phyloP scores from a whole-genome alignment of 176 grass and related monocot genomes.

The Carex kokanica region DNA sequence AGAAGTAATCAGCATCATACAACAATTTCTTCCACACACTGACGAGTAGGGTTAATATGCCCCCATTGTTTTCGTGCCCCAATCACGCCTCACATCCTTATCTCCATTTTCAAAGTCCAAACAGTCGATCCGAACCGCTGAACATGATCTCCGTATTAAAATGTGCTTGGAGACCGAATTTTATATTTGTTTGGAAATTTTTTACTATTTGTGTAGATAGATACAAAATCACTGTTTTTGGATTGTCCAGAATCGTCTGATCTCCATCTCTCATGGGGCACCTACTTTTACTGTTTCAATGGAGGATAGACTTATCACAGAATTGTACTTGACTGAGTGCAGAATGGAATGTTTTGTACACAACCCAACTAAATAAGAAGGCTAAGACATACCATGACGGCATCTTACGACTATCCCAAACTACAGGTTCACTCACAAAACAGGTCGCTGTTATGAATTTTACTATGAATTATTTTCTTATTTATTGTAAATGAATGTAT shows the following conservation, averaged over 20 bases:
- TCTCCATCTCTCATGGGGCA: background rate
- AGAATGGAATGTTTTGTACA: slow-evolving; percentile 81
- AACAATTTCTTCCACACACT: background rate
- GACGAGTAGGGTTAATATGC: no score
- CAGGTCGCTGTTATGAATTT: slow-evolving; percentile 21
- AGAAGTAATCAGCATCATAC: background rate
- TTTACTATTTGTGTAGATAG: no score
- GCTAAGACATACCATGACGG: slow-evolving; percentile 83
- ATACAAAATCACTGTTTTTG: no score
- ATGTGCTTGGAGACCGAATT: no score
- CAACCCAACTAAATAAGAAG: slow-evolving; percentile 64
- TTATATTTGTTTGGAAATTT: no score
- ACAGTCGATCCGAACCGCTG: no score
- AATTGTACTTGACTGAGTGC: slow-evolving; percentile 16
- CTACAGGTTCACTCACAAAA: slow-evolving; percentile 25
- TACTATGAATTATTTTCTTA: slow-evolving; percentile 1
- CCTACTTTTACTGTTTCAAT: background rate
- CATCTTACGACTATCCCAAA: slow-evolving; percentile 37
- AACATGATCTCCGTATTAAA: no score
- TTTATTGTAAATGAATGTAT: slow-evolving; percentile 2
- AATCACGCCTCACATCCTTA: no score
- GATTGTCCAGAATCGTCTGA: no score
- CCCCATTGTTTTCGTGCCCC: no score
- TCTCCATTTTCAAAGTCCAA: no score
- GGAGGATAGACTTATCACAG: background rate